These are phyloP conservation scores for Hibiscus mutabilis DNA, from an alignment of 345 rosid genomes.

Conservation along the genomic window DNA sequence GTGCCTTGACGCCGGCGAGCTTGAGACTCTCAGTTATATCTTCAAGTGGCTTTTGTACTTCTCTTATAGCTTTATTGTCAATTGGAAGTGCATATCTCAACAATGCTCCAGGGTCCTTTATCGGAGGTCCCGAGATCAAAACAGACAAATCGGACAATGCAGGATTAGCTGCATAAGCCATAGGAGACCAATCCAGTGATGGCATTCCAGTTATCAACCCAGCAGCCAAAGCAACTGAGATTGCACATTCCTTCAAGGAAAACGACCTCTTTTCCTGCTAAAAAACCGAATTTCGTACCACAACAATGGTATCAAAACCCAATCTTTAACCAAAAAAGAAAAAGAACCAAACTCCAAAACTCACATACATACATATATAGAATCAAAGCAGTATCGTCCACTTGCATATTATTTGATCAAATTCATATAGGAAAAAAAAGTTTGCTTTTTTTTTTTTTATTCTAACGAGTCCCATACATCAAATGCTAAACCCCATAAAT, in stretches of 20 bases:
- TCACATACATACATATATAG: background rate
- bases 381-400: background rate
- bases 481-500: background rate
- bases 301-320: background rate
- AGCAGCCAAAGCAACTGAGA: conserved; percentile 67
- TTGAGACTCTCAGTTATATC: conserved; percentile 94
- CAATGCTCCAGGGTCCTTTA: conserved; percentile 83
- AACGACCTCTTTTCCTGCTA: conserved; percentile 45
- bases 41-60: conserved; percentile 94
- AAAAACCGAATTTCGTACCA: background rate
- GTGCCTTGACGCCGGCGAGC: conserved; percentile 76
- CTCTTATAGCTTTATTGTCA: conserved; percentile 80
- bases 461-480: background rate
- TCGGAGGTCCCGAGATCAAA: conserved; percentile 93
- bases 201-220: conserved; percentile 61
- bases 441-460: background rate
- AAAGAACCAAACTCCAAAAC: no score
- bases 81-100: conserved; percentile 88
- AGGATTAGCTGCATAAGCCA: conserved; percentile 46
- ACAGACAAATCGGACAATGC: conserved; percentile 70
- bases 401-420: background rate
- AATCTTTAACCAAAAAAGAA: background rate
- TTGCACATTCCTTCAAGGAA: conserved; percentile 70
- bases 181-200: conserved; percentile 32
- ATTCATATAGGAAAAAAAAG: background rate